These are phyloP conservation scores for Saccharum officinarum DNA, from an alignment of 176 grass and related monocot species.

Conservation along the genomic window DNA sequence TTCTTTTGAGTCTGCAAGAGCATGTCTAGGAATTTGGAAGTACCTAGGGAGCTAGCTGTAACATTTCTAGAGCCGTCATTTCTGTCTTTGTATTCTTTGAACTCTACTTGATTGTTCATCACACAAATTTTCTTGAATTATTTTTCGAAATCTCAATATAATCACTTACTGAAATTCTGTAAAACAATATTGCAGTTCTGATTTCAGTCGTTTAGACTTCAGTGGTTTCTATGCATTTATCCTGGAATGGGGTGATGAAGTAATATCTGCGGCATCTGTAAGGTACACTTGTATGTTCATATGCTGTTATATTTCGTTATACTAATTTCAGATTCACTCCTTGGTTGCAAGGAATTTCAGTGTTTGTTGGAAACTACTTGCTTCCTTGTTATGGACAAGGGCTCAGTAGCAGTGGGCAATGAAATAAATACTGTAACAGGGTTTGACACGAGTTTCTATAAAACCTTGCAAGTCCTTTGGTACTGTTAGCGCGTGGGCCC, in stretches of 20 bases:
- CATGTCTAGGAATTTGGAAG: conserved; percentile 10
- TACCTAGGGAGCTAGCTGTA: not conserved
- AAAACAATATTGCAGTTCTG: conserved; percentile 58
- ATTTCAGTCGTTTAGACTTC: conserved; percentile 91
- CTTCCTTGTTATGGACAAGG: not conserved
- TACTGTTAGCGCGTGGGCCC: too few species aligned
- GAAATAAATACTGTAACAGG: not conserved
- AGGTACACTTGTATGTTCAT: conserved; percentile 48
- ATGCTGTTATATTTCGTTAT: not conserved
- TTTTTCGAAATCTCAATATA: not conserved
- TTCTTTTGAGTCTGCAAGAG: not conserved
- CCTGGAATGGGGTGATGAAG: conserved; percentile 88
- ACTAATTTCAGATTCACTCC: not conserved
- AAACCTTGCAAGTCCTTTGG: not conserved
- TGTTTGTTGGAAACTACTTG: not conserved
- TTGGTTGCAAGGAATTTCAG: not conserved
- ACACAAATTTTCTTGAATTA: not conserved
- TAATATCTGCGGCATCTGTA: conserved; percentile 85
- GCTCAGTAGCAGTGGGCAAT: not conserved
- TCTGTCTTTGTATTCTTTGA: not conserved
- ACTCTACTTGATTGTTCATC: not conserved
- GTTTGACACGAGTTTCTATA: not conserved
- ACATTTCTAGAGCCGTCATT: not conserved
- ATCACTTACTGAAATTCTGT: conserved; percentile 20
- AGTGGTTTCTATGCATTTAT: conserved; percentile 90